phyloP scores from a whole-genome alignment of 106 monocot genomes.

The Hemerocallis citrina region DNA sequence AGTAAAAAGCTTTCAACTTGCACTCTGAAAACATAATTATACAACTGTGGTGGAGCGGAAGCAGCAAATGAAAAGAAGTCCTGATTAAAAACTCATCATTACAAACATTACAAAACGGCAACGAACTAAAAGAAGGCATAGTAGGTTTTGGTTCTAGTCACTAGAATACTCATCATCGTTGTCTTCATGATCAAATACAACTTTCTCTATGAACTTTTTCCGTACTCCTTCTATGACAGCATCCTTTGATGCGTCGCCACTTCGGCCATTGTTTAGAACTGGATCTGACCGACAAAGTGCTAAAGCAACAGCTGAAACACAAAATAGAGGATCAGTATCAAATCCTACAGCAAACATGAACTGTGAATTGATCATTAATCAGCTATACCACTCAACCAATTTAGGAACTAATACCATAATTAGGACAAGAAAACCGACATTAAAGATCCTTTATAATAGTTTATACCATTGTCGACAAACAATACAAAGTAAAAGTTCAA shows the following conservation, averaged over 20 bases:
- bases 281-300: conserved; percentile 71
- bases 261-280: conserved; percentile 56
- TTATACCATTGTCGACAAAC: too few species aligned
- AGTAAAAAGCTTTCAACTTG: too few species aligned
- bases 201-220: conserved; percentile 61
- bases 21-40: too few species aligned
- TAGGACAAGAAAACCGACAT: too few species aligned
- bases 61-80: too few species aligned
- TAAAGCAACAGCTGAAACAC: conserved; percentile 61
- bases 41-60: too few species aligned
- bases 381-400: too few species aligned
- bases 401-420: too few species aligned
- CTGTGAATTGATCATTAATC: too few species aligned
- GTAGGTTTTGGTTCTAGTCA: background rate
- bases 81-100: background rate
- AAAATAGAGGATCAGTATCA: background rate
- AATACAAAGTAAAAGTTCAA: too few species aligned
- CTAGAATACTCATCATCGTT: conserved; percentile 29
- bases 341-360: too few species aligned
- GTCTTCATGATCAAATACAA: conserved; percentile 49
- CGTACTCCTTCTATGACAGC: conserved; percentile 41
- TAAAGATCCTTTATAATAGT: too few species aligned
- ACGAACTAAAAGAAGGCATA: background rate
- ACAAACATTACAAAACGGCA: background rate
- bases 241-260: conserved; percentile 26